Conservation (phyloP, 1,284 basidiomycete genomes). For the Pyrrhoderma noxium region DNA sequence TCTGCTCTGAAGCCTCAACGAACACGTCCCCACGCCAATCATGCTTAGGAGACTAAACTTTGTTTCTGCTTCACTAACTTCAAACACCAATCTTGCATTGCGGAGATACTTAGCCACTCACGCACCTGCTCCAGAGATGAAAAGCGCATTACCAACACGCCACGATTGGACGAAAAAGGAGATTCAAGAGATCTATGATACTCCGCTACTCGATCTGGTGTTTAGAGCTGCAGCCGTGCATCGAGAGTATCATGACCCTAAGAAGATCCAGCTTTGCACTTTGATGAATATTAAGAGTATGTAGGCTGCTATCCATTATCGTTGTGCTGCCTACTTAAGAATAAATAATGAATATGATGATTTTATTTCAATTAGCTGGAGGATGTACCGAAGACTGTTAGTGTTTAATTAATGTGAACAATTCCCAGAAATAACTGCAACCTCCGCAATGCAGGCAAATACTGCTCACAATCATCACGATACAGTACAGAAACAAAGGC, state of each 20-base stretch:
- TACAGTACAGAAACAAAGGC: conserved; percentile 90
- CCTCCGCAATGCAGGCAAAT: conserved; percentile 57
- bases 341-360: neutral
- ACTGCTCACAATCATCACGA: conserved; percentile 94
- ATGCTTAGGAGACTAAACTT: conserved; percentile 12
- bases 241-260: conserved; percentile 80
- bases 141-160: conserved; percentile 29
- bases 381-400: conserved; percentile 95
- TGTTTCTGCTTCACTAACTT: conserved; percentile 1
- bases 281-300: conserved; percentile 98
- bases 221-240: conserved; percentile 82
- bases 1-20: too few relatives aligned
- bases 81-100: neutral
- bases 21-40: neutral
- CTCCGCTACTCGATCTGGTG: conserved; percentile 79
- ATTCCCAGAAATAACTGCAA: neutral
- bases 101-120: conserved; percentile 57
- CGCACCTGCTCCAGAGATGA: conserved; percentile 28
- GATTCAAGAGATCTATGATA: conserved; percentile 72
- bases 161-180: conserved; percentile 63
- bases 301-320: conserved; percentile 29
- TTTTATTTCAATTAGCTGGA: conserved; percentile 50
- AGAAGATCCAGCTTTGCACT: conserved; percentile 92
- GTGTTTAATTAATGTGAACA: conserved; percentile 22
- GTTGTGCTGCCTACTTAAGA: conserved; percentile 14